These are phyloP conservation scores for Debaryomyces nepalensis DNA, from an alignment of 1,139 yeast species.

Conservation along the genomic window DNA sequence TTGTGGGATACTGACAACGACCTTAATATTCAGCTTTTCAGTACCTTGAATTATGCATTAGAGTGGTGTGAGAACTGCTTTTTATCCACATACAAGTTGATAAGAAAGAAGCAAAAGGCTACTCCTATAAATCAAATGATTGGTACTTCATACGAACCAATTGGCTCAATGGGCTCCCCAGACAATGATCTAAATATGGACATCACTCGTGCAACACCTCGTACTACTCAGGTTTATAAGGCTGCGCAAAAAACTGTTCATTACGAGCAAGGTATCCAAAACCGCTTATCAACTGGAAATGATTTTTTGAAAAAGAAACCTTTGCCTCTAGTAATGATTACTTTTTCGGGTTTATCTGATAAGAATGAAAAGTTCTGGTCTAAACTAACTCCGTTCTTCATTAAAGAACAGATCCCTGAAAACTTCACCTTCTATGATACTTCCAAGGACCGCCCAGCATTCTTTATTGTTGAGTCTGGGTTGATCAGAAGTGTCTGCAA, in stretches of 20 bases:
- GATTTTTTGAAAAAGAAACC: conserved; percentile 58
- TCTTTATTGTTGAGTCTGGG: conserved; percentile 82
- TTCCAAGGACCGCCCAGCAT: conserved; percentile 43
- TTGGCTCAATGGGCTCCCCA: conserved; percentile 1
- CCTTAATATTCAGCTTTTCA: conserved; percentile 61
- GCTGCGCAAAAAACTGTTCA: conserved; percentile 63
- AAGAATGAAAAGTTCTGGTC: conserved; percentile 71
- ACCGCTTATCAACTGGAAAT: conserved; percentile 29
- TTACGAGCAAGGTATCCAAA: conserved; percentile 44
- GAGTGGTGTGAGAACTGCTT: conserved; percentile 98
- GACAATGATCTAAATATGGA: conserved; percentile 19
- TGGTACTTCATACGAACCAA: neutral
- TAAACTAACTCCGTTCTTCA: conserved; percentile 55
- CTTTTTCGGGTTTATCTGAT: conserved; percentile 68
- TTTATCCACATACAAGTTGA: conserved; percentile 62
- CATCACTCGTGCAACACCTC: conserved; percentile 56
- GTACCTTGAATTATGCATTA: conserved; percentile 80
- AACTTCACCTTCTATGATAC: conserved; percentile 57
- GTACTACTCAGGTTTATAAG: conserved; percentile 61
- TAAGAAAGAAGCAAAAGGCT: conserved; percentile 28
- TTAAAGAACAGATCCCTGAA: conserved; percentile 51
- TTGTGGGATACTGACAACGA: conserved; percentile 55
- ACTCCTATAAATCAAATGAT: conserved; percentile 14
- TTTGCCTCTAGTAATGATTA: conserved; percentile 67
- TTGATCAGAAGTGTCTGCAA: conserved; percentile 64